Evolutionary conservation across 352 stramenopile species (phyloP), one percentile per base, ranked within the genome.

Genomic region (Phytophthora cryptogea): DNA sequence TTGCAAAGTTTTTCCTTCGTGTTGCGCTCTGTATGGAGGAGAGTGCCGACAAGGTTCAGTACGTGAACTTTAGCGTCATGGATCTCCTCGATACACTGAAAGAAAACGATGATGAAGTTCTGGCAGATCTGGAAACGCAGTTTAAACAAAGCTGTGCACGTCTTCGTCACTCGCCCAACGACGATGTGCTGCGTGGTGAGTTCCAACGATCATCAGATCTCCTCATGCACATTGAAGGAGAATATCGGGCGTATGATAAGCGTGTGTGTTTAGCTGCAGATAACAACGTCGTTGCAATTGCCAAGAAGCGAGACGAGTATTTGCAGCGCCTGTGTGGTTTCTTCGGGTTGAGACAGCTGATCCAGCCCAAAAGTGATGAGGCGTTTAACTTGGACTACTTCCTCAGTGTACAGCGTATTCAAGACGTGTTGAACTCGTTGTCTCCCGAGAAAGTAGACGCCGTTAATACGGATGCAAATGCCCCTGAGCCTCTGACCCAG

Each of bases 41-140:
- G 39, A 86, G 74, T 37, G 55, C 70, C 5, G 66, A 83, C 9
- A 77, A 75, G 7, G 76, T 91, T 30, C 63, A 70, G n/a, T 86
- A 81, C 41, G 73, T 89, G 9, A 82, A 89, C 26, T 57, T 89
- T 26, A 92, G 76, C 27, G 78, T 79, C n/a, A 67, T 92, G 57
- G 80, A 89, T 61, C 59, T 89, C n/a, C 77, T 90, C 0, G 73
- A 91, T 11, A 78, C 71, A 11, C 81, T 96, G 28, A 87, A 94
- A 52, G 71, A 92, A 20, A 74, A 72, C n/a, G 58, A 92, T 42
- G 78, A 96, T 35, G 70, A 90, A 4, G 39, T 43, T 8, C 49
- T 82, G 11, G 55, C 47, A n/a, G 58, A 57, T 1, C 35, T 86
- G 3, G 89, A 97, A 44, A 66, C 27, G 0, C 51, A 64, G 26